Evolutionary conservation across 2,329 filamentous ascomycete species (phyloP), one percentile per base, ranked within the genome.

Genomic region (Cladosporium sphaerospermum): DNA sequence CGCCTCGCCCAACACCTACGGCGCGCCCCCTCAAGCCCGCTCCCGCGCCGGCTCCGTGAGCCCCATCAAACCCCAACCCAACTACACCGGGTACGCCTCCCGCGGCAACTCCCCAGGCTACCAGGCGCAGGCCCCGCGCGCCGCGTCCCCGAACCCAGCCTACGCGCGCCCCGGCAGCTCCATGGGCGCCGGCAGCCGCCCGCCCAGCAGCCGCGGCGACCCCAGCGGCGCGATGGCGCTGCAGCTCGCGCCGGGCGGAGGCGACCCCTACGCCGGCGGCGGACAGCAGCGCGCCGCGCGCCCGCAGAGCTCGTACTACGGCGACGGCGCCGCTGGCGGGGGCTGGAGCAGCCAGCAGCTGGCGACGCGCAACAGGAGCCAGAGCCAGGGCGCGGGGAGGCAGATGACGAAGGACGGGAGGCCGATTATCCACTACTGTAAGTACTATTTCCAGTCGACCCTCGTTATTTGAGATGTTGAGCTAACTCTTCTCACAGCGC

Each of bases 361-460:
- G 44, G 59, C 64, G 50, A 55, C 63, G 53, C 69, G 76, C 40
- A 76, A 75, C n/a, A 69, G 81, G 59, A 96, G 90, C 70, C 89
- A 92, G 76, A 96, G 90, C 64, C 78, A 93, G 55, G 89, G 87
- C n/a, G 87, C 93, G 63, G 83, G 84, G n/a, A 79, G 88, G 61
- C 87, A 91, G 63, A 89, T 88, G 63, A 96, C 89, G 4, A 81
- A 83, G 57, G 90, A 96, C 68, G 92, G 93, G 31, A 82, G 88
- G 56, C 84, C 88, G 34, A 92, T 97, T 66, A 69, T 97, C 66
- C 89, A 96, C 73, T 96, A 92, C 73, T 89, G 93, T 97, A 80
- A 84, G 90, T 80, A 51, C 16, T 2, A 18, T 18, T 18, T 18
- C 16, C 16, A 18, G 16, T 18, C 2, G 16, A 2, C 16, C 16